Base-by-base conservation (phyloP, 1,139 yeast genomes). In the Zhuliangozyma blackwelliae region DNA sequence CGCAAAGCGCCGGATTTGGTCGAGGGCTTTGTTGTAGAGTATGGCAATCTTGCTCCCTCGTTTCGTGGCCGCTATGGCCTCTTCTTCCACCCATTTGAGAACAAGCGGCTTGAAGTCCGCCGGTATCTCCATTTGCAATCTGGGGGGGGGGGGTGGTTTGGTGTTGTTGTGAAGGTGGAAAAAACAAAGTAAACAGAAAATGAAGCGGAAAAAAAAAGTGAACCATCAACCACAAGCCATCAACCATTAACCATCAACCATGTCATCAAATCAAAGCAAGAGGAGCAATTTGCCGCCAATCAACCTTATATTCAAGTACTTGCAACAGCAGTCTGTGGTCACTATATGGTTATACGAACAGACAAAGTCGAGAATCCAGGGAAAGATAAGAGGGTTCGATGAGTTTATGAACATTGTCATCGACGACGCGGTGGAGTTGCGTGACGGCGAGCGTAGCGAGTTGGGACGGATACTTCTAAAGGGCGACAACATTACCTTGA, bases 371-470 rank as follows among this genome's bases (percentile, higher is more conserved):
- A 71, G 95, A 44, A 77, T 94, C 23, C 89, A 85, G 49, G 98
- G 98, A 1, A 77, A 75, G 46, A 82, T 92, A 34, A 70, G 78
- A 50, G 99, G 99, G 1, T 92, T 94, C 60, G 99, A 94, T 59
- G 98, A 94, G 63, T 92, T 89, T 54, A 92, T 94, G 98, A 94
- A 94, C 53, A 63, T 94, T 12, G 97, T 90, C n/a, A 65, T 94
- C 10, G 96, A 87, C 42, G 92, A 89, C 40, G 96, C 97, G 0
- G 72, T 75, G 12, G 96, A 92, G 51, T 65, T 84, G 51, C 54
- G 72, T 46, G 57, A 58, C 38, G 76, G 79, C n/a, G 47, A 64
- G 9, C 55, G 53, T 37, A 66, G 61, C 29, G 37, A 63, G 54
- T 47, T 71, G 38, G 76, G 75, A 13, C 61, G 86, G 40, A 77